Evolutionary conservation across 352 stramenopile species (phyloP), one percentile per base, ranked within the genome.

Genomic region (Pilasporangium apinafurcum): DNA sequence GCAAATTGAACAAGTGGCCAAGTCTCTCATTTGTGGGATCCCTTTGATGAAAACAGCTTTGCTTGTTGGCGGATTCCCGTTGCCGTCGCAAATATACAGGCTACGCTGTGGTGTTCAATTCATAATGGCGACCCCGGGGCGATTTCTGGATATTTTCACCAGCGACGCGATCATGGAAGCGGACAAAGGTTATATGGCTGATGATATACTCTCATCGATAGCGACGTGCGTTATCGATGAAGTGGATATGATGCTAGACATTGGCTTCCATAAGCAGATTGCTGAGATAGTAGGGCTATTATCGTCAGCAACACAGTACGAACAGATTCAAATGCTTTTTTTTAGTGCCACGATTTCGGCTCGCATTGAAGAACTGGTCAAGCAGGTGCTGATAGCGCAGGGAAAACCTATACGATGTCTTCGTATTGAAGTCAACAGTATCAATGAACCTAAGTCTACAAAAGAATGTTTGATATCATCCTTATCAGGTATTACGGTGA

Each of bases 241-340:
- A 68, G 71, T 87, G 14, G 79, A 91, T 43, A 60, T 78, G 43
- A 84, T 91, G 69, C 48, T 87, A 31, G 70, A 68, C 34, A 52
- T 68, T 34, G 76, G 70, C 1, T 91, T 88, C 60, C 57, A 46
- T 16, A 40, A 57, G 7, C 57, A 68, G n/a, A 58, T 88, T 16
- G 48, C 48, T 2, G 49, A 79, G 49, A 79, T 91, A 24, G 16
- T 85, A 20, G 47, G 37, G 8, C 44, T 67, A 8, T 29, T 87
- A 27, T 42, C 43, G 25, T 25, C 46, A 8, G 21, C 52, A 16
- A 8, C 43, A 13, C 24, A 42, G 37, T n/a, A n/a, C 1, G 3
- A 12, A 12, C 3, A 28, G 1, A 18, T 71, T 12, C 75, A 86
- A 41, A 37, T 86, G n/a, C 27, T 82, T 7, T 80, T 84, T 18